Percentiles rank a stretch among this genome's conserved stretches.
These are phyloP conservation scores for Apiospora marii DNA, from an alignment of 2,329 filamentous ascomycete genomes.

Conservation along the genomic window DNA sequence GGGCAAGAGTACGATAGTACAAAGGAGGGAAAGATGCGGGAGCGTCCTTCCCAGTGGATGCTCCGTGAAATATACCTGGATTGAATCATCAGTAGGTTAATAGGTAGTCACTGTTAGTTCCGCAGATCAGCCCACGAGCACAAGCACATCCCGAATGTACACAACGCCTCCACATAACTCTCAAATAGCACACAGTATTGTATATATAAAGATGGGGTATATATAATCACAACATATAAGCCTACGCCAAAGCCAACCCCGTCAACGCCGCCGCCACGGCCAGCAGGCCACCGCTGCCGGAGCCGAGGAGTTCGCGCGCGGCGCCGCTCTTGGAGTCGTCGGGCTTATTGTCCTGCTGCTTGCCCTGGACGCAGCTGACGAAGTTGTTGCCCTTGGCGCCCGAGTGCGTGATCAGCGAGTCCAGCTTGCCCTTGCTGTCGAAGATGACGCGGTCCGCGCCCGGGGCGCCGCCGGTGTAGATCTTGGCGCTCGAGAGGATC, in stretches of 20 bases:
- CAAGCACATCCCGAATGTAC: not conserved
- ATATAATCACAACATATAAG: not conserved
- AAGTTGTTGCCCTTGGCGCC: constrained; percentile 70
- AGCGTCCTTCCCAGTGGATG: not conserved
- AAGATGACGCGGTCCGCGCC: constrained; percentile 71
- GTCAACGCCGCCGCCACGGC: not conserved
- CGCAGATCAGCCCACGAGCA: not conserved
- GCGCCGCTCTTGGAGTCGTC: not conserved
- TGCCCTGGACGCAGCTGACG: constrained; percentile 56
- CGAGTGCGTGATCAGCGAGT: constrained; percentile 70
- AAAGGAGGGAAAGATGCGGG: not conserved
- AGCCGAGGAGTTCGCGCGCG: not conserved
- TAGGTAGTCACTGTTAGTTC: not conserved
- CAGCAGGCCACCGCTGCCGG: not conserved
- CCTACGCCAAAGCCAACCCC: constrained; percentile 1
- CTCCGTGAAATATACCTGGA: not conserved
- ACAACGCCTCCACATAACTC: not conserved
- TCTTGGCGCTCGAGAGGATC: constrained; percentile 44
- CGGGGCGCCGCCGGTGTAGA: constrained; percentile 60
- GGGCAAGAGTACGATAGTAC: not conserved
- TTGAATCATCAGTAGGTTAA: too few species aligned
- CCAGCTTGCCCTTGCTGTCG: constrained; percentile 58
- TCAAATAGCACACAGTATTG: not conserved
- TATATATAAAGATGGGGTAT: not conserved
- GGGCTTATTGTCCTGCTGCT: constrained; percentile 2